Evolutionary conservation across 78 protist genomes (phyloP).

Genomic region (slime mould (Dictyostelium discoideum)): DNA sequence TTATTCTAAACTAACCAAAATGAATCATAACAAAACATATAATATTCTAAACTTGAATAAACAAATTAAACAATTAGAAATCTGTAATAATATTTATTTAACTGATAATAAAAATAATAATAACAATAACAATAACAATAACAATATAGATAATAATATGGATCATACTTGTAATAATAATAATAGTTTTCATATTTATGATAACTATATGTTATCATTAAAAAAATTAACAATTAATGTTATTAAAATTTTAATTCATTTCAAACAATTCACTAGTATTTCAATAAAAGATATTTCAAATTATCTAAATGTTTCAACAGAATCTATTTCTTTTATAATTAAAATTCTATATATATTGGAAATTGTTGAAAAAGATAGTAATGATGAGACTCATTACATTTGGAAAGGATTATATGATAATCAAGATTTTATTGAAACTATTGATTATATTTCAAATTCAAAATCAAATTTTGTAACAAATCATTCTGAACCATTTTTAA

Average conservation of each 20-base stretch:
- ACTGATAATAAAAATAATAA: not conserved
- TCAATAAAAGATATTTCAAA: conserved; percentile 1
- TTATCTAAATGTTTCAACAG: not conserved
- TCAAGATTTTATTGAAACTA: not conserved
- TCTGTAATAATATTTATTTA: not conserved
- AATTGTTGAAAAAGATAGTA: not conserved
- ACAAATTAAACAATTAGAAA: not conserved
- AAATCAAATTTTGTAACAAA: not conserved
- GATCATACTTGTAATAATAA: not conserved
- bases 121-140: not conserved
- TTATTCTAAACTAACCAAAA: not conserved
- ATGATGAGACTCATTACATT: not conserved
- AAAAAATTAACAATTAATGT: not conserved
- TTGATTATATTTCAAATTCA: not conserved
- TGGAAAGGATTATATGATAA: not conserved
- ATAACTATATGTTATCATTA: not conserved
- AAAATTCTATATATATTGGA: not conserved
- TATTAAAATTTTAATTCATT: not conserved
- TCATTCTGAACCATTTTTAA: not conserved
- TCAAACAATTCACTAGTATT: not conserved
- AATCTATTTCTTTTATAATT: not conserved
- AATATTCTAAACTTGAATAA: not conserved
- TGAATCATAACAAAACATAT: not conserved
- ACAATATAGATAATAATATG: not conserved
- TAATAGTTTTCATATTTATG: not conserved